Evolutionary conservation across 768 basidiomycete genomes (phyloP).

Genomic region (Coprinopsis marcescibilis): DNA sequence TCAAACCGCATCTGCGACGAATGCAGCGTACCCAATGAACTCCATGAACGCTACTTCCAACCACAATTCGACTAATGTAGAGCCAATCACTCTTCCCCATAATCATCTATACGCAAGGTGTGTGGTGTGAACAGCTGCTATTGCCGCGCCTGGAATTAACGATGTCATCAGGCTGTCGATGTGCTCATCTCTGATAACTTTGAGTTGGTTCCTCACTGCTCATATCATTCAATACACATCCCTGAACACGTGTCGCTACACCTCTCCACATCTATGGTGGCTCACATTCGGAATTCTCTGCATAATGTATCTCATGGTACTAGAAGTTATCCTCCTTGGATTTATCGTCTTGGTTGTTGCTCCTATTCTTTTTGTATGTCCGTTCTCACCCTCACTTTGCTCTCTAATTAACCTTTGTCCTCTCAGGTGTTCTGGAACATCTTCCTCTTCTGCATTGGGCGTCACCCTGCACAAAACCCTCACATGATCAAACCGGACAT

Average conservation of each 20-base stretch:
- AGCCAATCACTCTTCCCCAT: slow-evolving; percentile 2
- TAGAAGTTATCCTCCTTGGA: slow-evolving; percentile 67
- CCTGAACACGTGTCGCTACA: slow-evolving; percentile 61
- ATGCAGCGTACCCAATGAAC: too few species aligned
- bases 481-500: slow-evolving; percentile 73
- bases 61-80: background rate
- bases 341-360: slow-evolving; percentile 74
- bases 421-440: slow-evolving; percentile 71
- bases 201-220: slow-evolving; percentile 79
- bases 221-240: slow-evolving; percentile 79
- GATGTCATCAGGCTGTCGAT: slow-evolving; percentile 46
- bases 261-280: slow-evolving; percentile 85
- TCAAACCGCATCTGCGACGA: too few species aligned
- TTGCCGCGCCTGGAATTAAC: background rate
- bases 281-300: slow-evolving; percentile 74
- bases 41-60: too few species aligned
- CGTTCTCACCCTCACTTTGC: slow-evolving; percentile 6
- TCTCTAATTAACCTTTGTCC: background rate
- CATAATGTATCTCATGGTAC: slow-evolving; percentile 69
- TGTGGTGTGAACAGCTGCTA: too few species aligned
- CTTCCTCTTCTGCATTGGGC: slow-evolving; percentile 70
- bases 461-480: slow-evolving; percentile 73
- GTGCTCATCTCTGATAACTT: slow-evolving; percentile 61
- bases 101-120: slow-evolving; percentile 8
- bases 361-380: slow-evolving; percentile 70